These are phyloP conservation scores for Sclerotinia subarctica DNA, from an alignment of 2,329 filamentous ascomycete species.

Conservation along the genomic window DNA sequence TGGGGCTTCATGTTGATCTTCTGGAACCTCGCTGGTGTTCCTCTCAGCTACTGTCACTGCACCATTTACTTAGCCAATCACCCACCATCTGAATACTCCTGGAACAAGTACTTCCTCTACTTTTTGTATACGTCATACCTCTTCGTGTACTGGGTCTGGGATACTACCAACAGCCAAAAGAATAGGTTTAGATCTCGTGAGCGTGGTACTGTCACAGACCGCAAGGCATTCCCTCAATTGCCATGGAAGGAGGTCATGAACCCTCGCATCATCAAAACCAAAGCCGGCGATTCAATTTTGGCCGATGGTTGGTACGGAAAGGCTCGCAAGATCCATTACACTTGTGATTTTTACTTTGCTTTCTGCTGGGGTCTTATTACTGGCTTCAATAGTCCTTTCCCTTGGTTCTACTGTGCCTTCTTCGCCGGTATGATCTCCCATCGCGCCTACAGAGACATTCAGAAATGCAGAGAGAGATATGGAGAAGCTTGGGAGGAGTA, in stretches of 20 bases:
- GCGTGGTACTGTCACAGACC: slow-evolving; percentile 64
- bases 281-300: slow-evolving; percentile 71
- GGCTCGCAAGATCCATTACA: slow-evolving; percentile 78
- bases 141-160: slow-evolving; percentile 87
- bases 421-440: slow-evolving; percentile 78
- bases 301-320: slow-evolving; percentile 83
- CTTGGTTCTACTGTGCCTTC: slow-evolving; percentile 86
- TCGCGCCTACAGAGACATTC: slow-evolving; percentile 71
- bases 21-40: slow-evolving; percentile 91
- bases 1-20: slow-evolving; percentile 96
- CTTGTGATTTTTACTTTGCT: slow-evolving; percentile 76
- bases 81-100: slow-evolving; percentile 68
- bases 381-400: slow-evolving; percentile 76
- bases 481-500: slow-evolving; percentile 81
- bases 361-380: slow-evolving; percentile 77
- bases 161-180: slow-evolving; percentile 89
- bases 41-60: slow-evolving; percentile 88
- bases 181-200: slow-evolving; percentile 84
- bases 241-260: slow-evolving; percentile 82
- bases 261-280: slow-evolving; percentile 71
- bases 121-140: slow-evolving; percentile 69
- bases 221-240: slow-evolving; percentile 85
- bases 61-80: slow-evolving; percentile 87
- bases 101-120: slow-evolving; percentile 66
- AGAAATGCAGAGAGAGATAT: slow-evolving; percentile 73